phyloP scores from a whole-genome alignment of 1,284 basidiomycete species.

The Malassezia psittaci region DNA sequence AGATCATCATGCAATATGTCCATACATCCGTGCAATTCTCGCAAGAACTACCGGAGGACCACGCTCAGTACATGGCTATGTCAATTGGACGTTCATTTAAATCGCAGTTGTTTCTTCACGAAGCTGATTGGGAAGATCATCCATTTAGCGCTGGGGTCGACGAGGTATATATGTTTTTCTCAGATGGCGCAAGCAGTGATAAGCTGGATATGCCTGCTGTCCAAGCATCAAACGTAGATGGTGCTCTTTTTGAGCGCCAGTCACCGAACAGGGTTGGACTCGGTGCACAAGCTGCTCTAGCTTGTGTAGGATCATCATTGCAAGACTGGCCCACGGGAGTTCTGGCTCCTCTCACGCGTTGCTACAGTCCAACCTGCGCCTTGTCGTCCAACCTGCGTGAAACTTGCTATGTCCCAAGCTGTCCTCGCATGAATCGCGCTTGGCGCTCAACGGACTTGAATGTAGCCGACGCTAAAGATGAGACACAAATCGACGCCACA shows the following conservation, averaged over 20 bases:
- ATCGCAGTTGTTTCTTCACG: conserved; percentile 85
- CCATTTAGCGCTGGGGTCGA: conserved; percentile 78
- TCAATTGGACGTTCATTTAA: conserved; percentile 79
- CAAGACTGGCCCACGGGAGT: conserved; percentile 77
- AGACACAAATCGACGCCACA: conserved; percentile 9
- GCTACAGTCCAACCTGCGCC: conserved; percentile 92
- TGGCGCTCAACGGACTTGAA: not conserved
- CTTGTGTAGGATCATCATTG: conserved; percentile 52
- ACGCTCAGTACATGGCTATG: conserved; percentile 63
- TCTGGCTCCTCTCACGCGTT: conserved; percentile 89
- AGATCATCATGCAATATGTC: conserved; percentile 21
- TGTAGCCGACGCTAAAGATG: not conserved
- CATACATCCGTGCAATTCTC: conserved; percentile 12
- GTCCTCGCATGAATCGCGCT: conserved; percentile 18
- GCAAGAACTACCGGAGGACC: conserved; percentile 1
- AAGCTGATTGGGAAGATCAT: conserved; percentile 86
- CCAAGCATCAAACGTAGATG: not conserved
- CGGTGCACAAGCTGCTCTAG: conserved; percentile 10
- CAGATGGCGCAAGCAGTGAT: conserved; percentile 53
- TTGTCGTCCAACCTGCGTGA: conserved; percentile 9
- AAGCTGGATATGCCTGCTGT: conserved; percentile 5
- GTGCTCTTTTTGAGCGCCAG: conserved; percentile 9
- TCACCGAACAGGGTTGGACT: not conserved
- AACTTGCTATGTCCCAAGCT: conserved; percentile 29
- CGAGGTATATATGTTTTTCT: conserved; percentile 91